Percentiles rank a stretch among this genome's conserved stretches.
phyloP scores from a whole-genome alignment of 345 rosid genomes.

The Citrus cavaleriei region DNA sequence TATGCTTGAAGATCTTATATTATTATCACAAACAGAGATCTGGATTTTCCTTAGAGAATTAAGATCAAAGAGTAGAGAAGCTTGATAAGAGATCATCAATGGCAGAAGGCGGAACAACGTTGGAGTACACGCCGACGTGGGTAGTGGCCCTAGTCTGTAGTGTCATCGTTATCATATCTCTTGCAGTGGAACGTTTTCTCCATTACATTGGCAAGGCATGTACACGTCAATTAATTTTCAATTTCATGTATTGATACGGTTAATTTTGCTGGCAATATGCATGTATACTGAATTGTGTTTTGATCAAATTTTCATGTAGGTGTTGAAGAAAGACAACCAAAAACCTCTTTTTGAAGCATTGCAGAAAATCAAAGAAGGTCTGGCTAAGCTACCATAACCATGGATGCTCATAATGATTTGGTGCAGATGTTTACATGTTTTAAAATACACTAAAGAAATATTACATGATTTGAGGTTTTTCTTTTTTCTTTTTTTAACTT shows the following conservation, averaged over 20 bases:
- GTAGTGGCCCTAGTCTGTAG: constrained; percentile 75
- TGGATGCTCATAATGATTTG: no score
- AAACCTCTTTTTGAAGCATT: constrained; percentile 74
- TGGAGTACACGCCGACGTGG: constrained; percentile 87
- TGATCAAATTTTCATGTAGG: constrained; percentile 24
- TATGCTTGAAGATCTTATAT: no score
- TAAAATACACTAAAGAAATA: background rate
- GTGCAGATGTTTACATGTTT: no score
- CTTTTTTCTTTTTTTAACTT: no score
- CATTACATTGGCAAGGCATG: constrained; percentile 74
- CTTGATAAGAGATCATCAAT: constrained; percentile 7
- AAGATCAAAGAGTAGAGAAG: no score
- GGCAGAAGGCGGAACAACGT: constrained; percentile 55
- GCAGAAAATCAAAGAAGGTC: constrained; percentile 84
- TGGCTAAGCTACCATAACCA: no score
- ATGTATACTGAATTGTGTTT: no score
- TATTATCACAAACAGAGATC: no score
- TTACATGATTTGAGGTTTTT: no score
- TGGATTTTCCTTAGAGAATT: no score
- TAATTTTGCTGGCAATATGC: no score
- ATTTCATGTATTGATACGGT: no score
- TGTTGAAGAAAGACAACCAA: constrained; percentile 54
- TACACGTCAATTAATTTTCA: background rate
- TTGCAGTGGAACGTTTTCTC: constrained; percentile 56
- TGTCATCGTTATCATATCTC: constrained; percentile 68